Evolutionary conservation across 1,139 yeast genomes (phyloP).

Genomic region (Yamadazyma sp.): DNA sequence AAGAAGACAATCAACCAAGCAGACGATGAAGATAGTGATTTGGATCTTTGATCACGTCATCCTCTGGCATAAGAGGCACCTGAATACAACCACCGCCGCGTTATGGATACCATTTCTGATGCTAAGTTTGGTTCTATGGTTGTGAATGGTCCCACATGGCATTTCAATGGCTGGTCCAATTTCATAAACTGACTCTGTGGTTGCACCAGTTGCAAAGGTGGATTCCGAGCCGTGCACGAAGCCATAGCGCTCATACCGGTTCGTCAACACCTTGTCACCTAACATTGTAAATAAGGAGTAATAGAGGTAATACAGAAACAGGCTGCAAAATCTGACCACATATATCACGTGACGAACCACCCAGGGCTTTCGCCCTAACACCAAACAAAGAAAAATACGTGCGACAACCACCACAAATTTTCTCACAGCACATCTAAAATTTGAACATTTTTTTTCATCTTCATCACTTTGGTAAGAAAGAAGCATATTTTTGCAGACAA

Average conservation of each 20-base stretch:
- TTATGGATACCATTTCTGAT: too few relatives aligned
- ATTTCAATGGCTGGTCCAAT: neutral
- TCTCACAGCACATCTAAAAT: slow-evolving; percentile 1
- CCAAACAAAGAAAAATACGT: neutral
- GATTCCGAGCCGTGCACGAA: slow-evolving; percentile 6
- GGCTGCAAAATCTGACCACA: slow-evolving; percentile 5
- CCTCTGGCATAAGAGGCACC: neutral
- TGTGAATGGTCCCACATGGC: too few relatives aligned
- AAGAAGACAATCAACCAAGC: slow-evolving; percentile 15
- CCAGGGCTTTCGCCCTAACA: neutral
- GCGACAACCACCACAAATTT: neutral
- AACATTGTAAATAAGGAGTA: slow-evolving; percentile 11
- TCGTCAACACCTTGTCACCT: slow-evolving; percentile 17
- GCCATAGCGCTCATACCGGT: slow-evolving; percentile 12
- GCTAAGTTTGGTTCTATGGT: too few relatives aligned
- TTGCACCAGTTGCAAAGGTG: neutral
- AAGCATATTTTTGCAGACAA: slow-evolving; percentile 50
- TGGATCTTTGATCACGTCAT: slow-evolving; percentile 29
- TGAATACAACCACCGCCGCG: neutral
- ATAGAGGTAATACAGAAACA: neutral
- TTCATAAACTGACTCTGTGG: neutral
- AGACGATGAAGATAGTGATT: slow-evolving; percentile 35
- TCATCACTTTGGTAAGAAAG: slow-evolving; percentile 46
- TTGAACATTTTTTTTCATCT: slow-evolving; percentile 4
- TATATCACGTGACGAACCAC: slow-evolving; percentile 1